Base-by-base conservation (phyloP, 768 basidiomycete genomes). In the Arthromyces matolae region DNA sequence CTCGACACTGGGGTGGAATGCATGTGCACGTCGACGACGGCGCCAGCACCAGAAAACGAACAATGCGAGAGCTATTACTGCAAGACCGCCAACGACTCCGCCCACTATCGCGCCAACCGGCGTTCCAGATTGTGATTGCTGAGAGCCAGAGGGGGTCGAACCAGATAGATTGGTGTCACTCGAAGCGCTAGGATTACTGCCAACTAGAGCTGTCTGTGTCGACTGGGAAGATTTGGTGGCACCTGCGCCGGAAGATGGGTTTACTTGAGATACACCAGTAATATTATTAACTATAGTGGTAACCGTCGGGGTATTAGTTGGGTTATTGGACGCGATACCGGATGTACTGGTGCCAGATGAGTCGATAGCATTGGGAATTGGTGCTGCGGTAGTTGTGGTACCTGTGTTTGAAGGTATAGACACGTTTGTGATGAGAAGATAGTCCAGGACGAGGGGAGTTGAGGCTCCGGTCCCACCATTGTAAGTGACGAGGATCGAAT, bases 101-200 rank as follows among this genome's bases (percentile, higher is more conserved):
- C 52, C 55, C 1, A 54, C 37, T 13, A 54, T 47, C 6, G 52
- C 37, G n/a, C 55, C 52, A 18, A 53, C 19, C 5, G 38, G 52
- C 16, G 45, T 32, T n/a, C 23, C 27, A 14, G 34, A n/a, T 18
- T 45, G 40, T 2, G 10, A 8, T 8, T 8, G 23, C 7, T 22
- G n/a, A 29, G 46, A 32, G 3, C 18, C 1, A 18, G 25, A 9
- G 14, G 47, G 25, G 14, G 16, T 22, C n/a, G n/a, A n/a, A n/a
- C n/a, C n/a, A n/a, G n/a, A n/a, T n/a, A n/a, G n/a, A n/a, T n/a
- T n/a, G n/a, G n/a, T n/a, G n/a, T n/a, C n/a, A n/a, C n/a, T n/a
- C n/a, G n/a, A n/a, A n/a, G n/a, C n/a, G n/a, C n/a, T n/a, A n/a
- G n/a, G n/a, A n/a, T n/a, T n/a, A n/a, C n/a, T n/a, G n/a, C n/a